Conservation (phyloP, 306 rosid genomes). For the Rosa chinensis region DNA sequence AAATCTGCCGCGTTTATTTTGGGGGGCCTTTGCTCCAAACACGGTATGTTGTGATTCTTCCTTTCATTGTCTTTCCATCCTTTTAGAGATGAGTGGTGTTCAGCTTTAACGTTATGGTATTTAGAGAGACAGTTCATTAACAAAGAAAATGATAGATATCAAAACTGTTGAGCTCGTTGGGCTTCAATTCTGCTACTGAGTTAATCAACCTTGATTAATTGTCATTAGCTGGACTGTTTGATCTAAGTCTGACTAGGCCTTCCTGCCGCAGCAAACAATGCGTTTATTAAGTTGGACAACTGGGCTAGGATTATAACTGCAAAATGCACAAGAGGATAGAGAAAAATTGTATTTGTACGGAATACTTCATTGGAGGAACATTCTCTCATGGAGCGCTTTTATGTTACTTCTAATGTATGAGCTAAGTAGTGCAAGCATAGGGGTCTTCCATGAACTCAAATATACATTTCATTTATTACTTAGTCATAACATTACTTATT, state of each 20-base stretch:
- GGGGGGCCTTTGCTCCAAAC: constrained; percentile 81
- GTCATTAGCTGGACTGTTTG: not conserved
- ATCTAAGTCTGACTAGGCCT: not conserved
- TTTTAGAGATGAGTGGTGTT: not conserved
- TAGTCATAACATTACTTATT: not conserved
- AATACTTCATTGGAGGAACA: not conserved
- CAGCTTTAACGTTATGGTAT: not conserved
- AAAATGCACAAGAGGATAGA: not conserved
- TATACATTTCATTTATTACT: not conserved
- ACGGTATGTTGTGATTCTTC: constrained; percentile 47
- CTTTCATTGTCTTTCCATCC: not conserved
- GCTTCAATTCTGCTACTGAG: not conserved
- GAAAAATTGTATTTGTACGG: not conserved
- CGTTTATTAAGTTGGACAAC: not conserved
- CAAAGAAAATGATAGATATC: not conserved
- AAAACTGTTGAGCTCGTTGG: not conserved
- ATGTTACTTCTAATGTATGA: not conserved
- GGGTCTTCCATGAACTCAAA: not conserved
- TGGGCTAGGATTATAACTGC: not conserved
- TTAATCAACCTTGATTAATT: not conserved
- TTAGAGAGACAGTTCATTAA: not conserved
- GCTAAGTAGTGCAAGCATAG: not conserved
- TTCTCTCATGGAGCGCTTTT: not conserved
- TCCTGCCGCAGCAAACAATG: not conserved
- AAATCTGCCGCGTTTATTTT: constrained; percentile 77